Percentiles rank a stretch among this genome's conserved stretches.
These are phyloP conservation scores for Carex myosuroides DNA, from an alignment of 176 grass and related monocot genomes.

Conservation along the genomic window DNA sequence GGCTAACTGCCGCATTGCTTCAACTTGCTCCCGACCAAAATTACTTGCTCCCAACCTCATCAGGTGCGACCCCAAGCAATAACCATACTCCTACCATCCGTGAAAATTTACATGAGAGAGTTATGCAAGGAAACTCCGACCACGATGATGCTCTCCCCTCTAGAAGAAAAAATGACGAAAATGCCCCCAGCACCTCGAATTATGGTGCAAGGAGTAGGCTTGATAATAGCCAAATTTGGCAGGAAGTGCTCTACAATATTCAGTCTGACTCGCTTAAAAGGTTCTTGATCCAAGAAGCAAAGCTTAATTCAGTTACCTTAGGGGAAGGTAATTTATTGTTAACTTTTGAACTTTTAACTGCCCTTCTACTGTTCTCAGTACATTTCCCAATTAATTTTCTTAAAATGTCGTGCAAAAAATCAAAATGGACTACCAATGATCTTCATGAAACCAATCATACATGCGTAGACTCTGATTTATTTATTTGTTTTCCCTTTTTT, in stretches of 20 bases:
- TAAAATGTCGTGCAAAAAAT: background rate
- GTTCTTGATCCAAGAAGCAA: conserved; percentile 71
- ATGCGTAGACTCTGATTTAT: background rate
- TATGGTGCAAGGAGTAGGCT: conserved; percentile 23
- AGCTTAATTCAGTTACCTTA: conserved; percentile 59
- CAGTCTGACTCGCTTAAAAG: conserved; percentile 63
- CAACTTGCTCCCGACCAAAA: conserved; percentile 20
- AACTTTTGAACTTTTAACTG: conserved; percentile 13
- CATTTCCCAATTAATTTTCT: background rate
- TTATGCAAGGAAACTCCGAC: background rate
- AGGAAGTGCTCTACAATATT: conserved; percentile 62
- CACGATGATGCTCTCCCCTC: background rate
- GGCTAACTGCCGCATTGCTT: conserved; percentile 23
- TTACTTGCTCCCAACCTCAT: background rate
- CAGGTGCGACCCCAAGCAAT: background rate
- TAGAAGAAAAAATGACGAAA: conserved; percentile 12
- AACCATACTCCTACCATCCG: background rate
- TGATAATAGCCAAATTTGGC: conserved; percentile 81
- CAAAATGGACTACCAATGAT: background rate
- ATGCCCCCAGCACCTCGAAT: conserved; percentile 14
- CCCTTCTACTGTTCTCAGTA: conserved; percentile 12
- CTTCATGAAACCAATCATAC: background rate
- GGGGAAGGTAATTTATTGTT: conserved; percentile 51
- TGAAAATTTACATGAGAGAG: background rate
- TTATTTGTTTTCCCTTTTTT: conserved; percentile 11